Percentiles rank a stretch among this genome's conserved stretches.
Evolutionary conservation across 768 basidiomycete genomes (phyloP).

Genomic region (Tephrocybe rancida): DNA sequence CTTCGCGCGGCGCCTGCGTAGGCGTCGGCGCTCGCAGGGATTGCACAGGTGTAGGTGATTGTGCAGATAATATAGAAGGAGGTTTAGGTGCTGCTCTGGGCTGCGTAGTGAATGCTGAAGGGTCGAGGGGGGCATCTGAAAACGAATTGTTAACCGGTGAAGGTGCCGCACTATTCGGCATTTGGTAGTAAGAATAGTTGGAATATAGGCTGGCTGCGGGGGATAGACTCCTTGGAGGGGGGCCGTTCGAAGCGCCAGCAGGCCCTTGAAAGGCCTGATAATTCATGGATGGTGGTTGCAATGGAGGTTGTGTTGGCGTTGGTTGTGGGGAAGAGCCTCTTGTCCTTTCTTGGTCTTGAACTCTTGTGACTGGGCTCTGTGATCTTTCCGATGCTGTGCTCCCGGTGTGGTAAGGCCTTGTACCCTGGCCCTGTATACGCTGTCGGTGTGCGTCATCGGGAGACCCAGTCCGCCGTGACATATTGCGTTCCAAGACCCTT

Average conservation of each 20-base stretch:
- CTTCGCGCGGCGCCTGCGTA: background rate
- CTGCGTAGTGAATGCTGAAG: conserved; percentile 14
- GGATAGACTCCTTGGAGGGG: conserved; percentile 38
- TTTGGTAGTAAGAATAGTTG: conserved; percentile 66
- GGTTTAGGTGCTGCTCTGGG: conserved; percentile 15
- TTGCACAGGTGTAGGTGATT: conserved; percentile 11
- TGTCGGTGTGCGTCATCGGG: conserved; percentile 20
- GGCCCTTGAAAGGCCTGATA: conserved; percentile 1
- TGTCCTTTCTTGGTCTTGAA: background rate
- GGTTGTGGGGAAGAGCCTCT: conserved; percentile 4
- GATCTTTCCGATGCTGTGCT: background rate
- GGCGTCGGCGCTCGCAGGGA: background rate
- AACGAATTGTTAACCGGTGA: conserved; percentile 41
- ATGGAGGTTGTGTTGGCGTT: background rate
- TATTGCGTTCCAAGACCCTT: conserved; percentile 62
- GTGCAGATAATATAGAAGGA: conserved; percentile 3
- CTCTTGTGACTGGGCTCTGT: conserved; percentile 3
- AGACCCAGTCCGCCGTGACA: conserved; percentile 34
- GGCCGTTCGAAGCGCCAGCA: conserved; percentile 19
- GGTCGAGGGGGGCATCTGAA: conserved; percentile 17
- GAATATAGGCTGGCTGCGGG: conserved; percentile 53
- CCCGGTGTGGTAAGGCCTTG: background rate
- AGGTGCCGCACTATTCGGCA: conserved; percentile 46
- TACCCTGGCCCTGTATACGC: background rate
- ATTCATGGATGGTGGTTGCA: background rate